phyloP scores from a whole-genome alignment of 768 basidiomycete species.

The Trametes maxima region DNA sequence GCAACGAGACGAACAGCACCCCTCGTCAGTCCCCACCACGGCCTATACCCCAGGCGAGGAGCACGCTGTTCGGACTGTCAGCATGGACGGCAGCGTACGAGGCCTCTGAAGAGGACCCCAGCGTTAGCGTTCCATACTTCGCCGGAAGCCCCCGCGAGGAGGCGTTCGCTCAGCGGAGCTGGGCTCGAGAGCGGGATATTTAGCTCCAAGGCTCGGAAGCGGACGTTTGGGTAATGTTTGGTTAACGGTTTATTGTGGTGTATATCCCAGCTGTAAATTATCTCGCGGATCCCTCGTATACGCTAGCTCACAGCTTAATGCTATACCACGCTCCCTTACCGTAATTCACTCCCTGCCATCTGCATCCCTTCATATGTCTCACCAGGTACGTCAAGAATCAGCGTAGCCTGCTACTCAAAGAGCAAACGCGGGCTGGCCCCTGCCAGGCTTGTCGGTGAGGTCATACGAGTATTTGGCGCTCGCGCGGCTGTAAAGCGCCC shows the following conservation, averaged over 20 bases:
- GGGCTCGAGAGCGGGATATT: slow-evolving; percentile 21
- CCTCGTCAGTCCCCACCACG: slow-evolving; percentile 26
- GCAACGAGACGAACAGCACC: slow-evolving; percentile 11
- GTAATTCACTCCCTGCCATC: background rate
- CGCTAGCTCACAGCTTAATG: slow-evolving; percentile 8
- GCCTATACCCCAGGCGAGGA: slow-evolving; percentile 25
- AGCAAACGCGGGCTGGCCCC: too few species aligned
- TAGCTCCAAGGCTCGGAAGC: background rate
- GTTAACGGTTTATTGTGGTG: background rate
- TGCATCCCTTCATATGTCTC: too few species aligned
- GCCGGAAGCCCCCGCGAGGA: slow-evolving; percentile 24
- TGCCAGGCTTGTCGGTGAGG: background rate
- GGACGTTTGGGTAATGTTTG: background rate
- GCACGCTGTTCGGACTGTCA: slow-evolving; percentile 36
- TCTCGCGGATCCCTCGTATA: slow-evolving; percentile 1
- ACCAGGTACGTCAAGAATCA: too few species aligned
- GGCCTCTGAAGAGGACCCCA: slow-evolving; percentile 11
- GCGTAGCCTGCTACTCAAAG: too few species aligned
- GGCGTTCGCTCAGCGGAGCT: slow-evolving; percentile 20
- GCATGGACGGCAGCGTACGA: slow-evolving; percentile 37
- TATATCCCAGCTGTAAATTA: slow-evolving; percentile 20
- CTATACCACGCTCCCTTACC: slow-evolving; percentile 15
- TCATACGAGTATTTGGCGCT: background rate
- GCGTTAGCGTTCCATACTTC: slow-evolving; percentile 12
- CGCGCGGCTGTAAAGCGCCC: background rate